phyloP scores from a whole-genome alignment of 2,329 filamentous ascomycete genomes.

The Grosmannia clavigera region DNA sequence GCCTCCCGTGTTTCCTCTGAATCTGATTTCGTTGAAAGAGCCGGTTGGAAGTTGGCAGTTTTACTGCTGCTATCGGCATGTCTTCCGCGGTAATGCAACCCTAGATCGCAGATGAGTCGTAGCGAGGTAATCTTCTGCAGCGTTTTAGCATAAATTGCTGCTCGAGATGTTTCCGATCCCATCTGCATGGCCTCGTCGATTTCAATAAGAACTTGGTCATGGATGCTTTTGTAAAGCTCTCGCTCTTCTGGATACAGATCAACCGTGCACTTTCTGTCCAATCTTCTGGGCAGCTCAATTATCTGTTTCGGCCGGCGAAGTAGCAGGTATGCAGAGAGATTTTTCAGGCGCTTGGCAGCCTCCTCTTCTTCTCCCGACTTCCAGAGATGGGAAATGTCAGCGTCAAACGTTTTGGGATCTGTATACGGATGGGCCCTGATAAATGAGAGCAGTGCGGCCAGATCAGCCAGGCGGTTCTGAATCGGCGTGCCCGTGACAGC shows the following conservation, averaged over 20 bases:
- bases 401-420: conserved; percentile 24
- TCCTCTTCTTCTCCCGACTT: conserved; percentile 23
- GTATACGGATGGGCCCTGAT: conserved; percentile 28
- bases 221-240: conserved; percentile 21
- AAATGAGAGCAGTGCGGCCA: conserved; percentile 30
- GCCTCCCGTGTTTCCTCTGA: too few relatives aligned
- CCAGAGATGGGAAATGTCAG: conserved; percentile 26
- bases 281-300: conserved; percentile 24
- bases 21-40: too few relatives aligned
- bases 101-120: conserved; percentile 33
- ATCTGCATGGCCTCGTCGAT: conserved; percentile 23
- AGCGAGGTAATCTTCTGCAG: conserved; percentile 32
- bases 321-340: conserved; percentile 23
- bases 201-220: conserved; percentile 15
- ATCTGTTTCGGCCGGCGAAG: conserved; percentile 26
- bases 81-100: conserved; percentile 24
- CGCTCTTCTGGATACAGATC: conserved; percentile 25
- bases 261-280: conserved; percentile 21
- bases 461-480: conserved; percentile 31
- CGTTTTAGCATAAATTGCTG: conserved; percentile 24
- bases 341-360: conserved; percentile 26
- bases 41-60: too few relatives aligned
- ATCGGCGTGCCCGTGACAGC: conserved; percentile 34
- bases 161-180: conserved; percentile 3
- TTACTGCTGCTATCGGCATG: neutral